Conservation (phyloP, 2,329 filamentous ascomycete genomes). For the Lachnum nothofagi region DNA sequence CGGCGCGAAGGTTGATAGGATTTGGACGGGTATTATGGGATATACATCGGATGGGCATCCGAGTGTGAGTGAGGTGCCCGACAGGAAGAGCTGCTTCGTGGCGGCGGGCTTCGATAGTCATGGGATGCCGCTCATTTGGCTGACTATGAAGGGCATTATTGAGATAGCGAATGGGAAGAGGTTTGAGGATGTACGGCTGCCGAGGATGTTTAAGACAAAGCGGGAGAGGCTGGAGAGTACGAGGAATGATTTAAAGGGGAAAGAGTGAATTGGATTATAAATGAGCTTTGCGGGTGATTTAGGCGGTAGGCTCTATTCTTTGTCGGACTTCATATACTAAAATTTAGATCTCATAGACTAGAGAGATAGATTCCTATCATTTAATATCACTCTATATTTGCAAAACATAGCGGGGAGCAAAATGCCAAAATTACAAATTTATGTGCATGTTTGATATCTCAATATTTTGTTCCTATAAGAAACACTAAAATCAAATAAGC, state of each 20-base stretch:
- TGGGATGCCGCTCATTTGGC: constrained; percentile 44
- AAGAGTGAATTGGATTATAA: too few relatives aligned
- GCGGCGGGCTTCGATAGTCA: constrained; percentile 46
- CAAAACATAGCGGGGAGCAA: too few relatives aligned
- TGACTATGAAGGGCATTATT: constrained; percentile 37
- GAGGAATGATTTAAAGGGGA: background rate
- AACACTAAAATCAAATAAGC: too few relatives aligned
- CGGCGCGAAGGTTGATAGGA: constrained; percentile 32
- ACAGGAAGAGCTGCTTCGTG: constrained; percentile 37
- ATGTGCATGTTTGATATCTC: too few relatives aligned
- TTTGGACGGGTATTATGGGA: constrained; percentile 34
- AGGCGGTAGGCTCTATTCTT: too few relatives aligned
- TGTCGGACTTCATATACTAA: too few relatives aligned
- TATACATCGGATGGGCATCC: constrained; percentile 39
- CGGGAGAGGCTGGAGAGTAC: constrained; percentile 11
- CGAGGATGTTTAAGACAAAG: constrained; percentile 33
- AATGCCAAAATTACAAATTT: too few relatives aligned
- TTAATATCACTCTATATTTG: too few relatives aligned
- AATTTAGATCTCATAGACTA: too few relatives aligned
- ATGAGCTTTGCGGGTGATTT: too few relatives aligned
- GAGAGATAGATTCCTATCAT: too few relatives aligned
- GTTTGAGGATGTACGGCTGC: constrained; percentile 35
- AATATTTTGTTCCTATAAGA: too few relatives aligned
- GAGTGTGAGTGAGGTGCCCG: constrained; percentile 40
- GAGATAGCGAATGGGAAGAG: constrained; percentile 32